Evolutionary conservation across 495 filamentous ascomycete species (phyloP).

Genomic region (Talaromyces liani): DNA sequence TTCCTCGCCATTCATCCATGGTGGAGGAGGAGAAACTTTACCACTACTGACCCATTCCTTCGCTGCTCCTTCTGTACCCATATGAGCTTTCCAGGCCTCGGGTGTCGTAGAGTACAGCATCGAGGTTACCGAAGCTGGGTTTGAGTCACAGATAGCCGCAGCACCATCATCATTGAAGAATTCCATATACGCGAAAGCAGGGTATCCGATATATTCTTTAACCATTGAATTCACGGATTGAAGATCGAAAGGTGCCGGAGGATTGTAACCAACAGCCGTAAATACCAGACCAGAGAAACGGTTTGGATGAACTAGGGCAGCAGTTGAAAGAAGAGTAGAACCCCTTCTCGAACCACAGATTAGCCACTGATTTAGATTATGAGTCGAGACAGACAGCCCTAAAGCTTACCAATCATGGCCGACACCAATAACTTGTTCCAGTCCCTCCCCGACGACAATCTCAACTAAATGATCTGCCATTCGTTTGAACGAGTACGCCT

Average conservation of each 20-base stretch:
- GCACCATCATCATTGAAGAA: conserved; percentile 6
- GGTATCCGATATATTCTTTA: not conserved
- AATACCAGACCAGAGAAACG: conserved; percentile 1
- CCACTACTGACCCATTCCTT: conserved; percentile 4
- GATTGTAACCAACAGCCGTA: not conserved
- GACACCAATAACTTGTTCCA: conserved; percentile 5
- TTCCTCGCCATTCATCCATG: conserved; percentile 1
- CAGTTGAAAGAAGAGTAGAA: conserved; percentile 4
- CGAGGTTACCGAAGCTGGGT: not conserved
- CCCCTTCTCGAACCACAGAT: not conserved
- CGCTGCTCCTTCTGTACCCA: not conserved
- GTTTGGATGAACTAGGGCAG: not conserved
- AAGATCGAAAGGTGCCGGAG: not conserved
- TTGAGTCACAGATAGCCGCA: not conserved
- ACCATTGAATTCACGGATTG: not conserved
- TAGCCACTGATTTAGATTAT: not conserved
- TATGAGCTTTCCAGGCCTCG: conserved; percentile 5
- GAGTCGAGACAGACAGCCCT: not conserved
- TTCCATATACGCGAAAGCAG: conserved; percentile 2
- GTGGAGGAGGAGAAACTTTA: not conserved
- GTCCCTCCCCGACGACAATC: conserved; percentile 22
- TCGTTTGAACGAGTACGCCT: conserved; percentile 22
- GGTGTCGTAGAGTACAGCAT: conserved; percentile 2
- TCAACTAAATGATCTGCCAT: conserved; percentile 29
- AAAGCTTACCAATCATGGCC: conserved; percentile 2